Base-by-base conservation (phyloP, 257 asterid genomes). In the Paraleonurus japonicus region DNA sequence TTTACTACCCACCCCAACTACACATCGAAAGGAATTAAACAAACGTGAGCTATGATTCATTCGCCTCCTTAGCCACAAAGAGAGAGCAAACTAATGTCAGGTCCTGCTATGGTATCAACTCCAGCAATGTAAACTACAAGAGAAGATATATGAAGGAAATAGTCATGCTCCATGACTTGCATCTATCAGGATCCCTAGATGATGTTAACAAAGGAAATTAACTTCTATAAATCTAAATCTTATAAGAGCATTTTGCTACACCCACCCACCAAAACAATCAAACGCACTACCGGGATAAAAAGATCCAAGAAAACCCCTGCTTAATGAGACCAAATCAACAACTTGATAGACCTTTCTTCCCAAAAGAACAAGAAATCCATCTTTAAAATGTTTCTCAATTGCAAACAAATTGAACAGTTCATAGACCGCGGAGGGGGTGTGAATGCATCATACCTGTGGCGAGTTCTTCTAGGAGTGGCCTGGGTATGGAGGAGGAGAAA, bases 381-480 rank as follows among this genome's bases (percentile, higher is more conserved):
- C 57, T 33, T 22, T 39, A 4, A 19, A 35, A 3, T 13, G 6
- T 12, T 11, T 23, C 19, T 66, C 53, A 16, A 65, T 60, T 47
- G 26, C 66, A 33, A 65, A 39, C 61, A 1, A 74, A 77, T 2
- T 28, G 58, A 53, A 61, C 24, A 62, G 59, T n/a, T 24, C 69
- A 67, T 66, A 28, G 53, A 76, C n/a, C n/a, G n/a, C n/a, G 39
- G 0, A 28, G 22, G 47, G 20, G 17, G 1, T 63, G 54, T 53
- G 30, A 43, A 61, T 7, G 53, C 41, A 81, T 19, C 32, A 63
- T 75, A 89, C 98, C 99, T 24, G 96, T 72, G 61, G 99, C 96
- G 2, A 95, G 96, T 78, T 92, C 95, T 82, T 95, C 99, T 37
- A 95, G 92, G 73, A 92, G 88, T 23, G 92, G 88, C 71, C 99